A percentile compares a stretch with the other conserved stretches of the same genome.
phyloP scores from a whole-genome alignment of 2,329 filamentous ascomycete genomes.

The Didymella pinodella region DNA sequence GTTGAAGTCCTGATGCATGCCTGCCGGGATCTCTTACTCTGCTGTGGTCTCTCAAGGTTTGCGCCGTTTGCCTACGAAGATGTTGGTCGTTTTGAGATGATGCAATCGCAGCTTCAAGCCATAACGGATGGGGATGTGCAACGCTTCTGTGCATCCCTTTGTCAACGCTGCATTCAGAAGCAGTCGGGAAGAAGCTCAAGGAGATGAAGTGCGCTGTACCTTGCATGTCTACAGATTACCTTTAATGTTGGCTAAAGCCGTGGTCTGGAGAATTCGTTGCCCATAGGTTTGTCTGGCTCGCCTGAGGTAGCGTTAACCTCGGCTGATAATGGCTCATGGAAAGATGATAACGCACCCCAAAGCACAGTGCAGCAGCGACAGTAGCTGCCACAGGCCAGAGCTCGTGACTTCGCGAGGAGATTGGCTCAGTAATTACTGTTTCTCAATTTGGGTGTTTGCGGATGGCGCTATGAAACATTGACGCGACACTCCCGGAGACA shows the following conservation, averaged over 20 bases:
- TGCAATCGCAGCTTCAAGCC: not conserved
- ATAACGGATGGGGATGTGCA: not conserved
- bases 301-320: not conserved
- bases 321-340: not conserved
- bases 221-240: not conserved
- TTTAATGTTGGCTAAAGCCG: not conserved
- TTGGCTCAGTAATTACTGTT: slow-evolving; percentile 6
- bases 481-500: slow-evolving; percentile 15
- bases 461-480: slow-evolving; percentile 18
- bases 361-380: not conserved
- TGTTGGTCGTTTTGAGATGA: too few relatives aligned
- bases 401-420: slow-evolving; percentile 1
- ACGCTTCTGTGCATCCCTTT: not conserved
- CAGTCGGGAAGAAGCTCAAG: not conserved
- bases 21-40: too few relatives aligned
- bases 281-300: not conserved
- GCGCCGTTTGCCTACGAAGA: too few relatives aligned
- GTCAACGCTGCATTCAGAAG: not conserved
- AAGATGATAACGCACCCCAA: not conserved
- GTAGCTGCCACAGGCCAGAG: not conserved
- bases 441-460: slow-evolving; percentile 10
- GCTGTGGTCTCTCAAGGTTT: too few relatives aligned
- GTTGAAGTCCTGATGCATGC: too few relatives aligned
- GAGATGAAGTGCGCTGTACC: not conserved
- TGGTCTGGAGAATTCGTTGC: not conserved